Evolutionary conservation across 805 yeast species (phyloP), one percentile per base, ranked within the genome.

Genomic region (Metschnikowia baotianmanensis): DNA sequence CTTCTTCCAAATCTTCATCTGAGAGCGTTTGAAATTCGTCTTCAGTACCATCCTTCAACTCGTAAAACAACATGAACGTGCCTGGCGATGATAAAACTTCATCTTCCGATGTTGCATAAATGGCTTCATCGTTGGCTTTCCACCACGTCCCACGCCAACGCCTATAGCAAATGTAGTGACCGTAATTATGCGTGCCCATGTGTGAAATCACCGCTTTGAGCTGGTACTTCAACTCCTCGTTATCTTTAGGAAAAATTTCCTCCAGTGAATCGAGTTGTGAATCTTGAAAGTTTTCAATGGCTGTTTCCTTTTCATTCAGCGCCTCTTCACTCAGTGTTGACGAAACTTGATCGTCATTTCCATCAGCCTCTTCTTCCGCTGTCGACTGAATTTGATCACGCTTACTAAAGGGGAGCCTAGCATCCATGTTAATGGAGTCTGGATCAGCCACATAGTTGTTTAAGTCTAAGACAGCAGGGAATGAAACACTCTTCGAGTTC

Each of bases 101-200:
- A 3, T 76, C 75, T 57, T 87, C 96, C 10, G 80, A 76, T 3
- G 87, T 88, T 23, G 86, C 74, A 45, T 87, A 80, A 3, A 90
- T 95, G 3, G 82, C 80, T 57, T 89, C 96, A 62, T 93, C 99
- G 52, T 93, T 83, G 15, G 90, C 83, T 58, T 96, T 77, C 96
- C 96, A 90, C 99, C 99, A 91, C 9, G 80, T 73, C 2, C 90
- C 93, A 50, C 95, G 76, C 43, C 68, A 75, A 55, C 80, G 83
- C 56, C 97, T 78, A 65, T 77, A 91, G 30, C 95, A 88, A 46
- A 91, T 86, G 58, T 91, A 91, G 62, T 91, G 99, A n/a, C 99
- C 99, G 59, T 88, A 93, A 54, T 91, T 89, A 54, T 93, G 97
- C 1, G 96, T 85, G 35, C 99, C 99, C 59, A 83, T 90, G 62